Percentiles rank a stretch among this genome's conserved stretches.
Conservation (phyloP, 2,329 filamentous ascomycete species). For the Hymenoscyphus scutula region DNA sequence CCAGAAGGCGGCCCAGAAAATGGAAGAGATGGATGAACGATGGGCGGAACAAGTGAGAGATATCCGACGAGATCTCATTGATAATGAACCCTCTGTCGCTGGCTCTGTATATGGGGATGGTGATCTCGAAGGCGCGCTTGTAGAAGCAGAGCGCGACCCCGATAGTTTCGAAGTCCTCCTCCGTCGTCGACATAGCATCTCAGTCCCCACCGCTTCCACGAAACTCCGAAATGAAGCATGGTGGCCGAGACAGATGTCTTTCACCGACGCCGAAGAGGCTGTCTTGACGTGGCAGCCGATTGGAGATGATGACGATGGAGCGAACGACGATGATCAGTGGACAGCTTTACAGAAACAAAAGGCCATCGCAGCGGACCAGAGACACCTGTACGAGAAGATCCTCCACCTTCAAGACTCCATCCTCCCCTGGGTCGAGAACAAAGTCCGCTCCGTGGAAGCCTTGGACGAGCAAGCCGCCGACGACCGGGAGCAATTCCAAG, state of each 20-base stretch:
- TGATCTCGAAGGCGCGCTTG: constrained; percentile 55
- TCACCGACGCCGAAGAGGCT: constrained; percentile 73
- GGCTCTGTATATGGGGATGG: constrained; percentile 58
- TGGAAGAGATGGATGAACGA: constrained; percentile 26
- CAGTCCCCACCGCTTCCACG: constrained; percentile 36
- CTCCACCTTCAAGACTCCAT: constrained; percentile 51
- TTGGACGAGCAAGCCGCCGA: constrained; percentile 62
- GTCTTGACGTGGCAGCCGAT: constrained; percentile 64
- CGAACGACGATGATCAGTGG: constrained; percentile 32
- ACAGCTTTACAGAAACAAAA: constrained; percentile 38
- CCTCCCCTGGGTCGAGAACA: constrained; percentile 59
- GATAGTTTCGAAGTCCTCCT: constrained; percentile 49
- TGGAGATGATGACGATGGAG: constrained; percentile 42
- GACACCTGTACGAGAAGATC: constrained; percentile 53
- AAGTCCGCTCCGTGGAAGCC: constrained; percentile 53
- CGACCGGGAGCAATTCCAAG: constrained; percentile 64
- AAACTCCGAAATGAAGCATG: constrained; percentile 52
- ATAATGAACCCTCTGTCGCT: constrained; percentile 52
- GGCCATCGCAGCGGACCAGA: constrained; percentile 52
- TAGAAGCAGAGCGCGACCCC: constrained; percentile 47
- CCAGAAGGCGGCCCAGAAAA: constrained; percentile 14
- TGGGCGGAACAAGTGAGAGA: constrained; percentile 41
- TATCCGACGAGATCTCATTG: constrained; percentile 43
- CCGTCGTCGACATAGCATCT: constrained; percentile 61
- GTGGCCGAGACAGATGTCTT: constrained; percentile 72